Evolutionary conservation across 202 grass and related monocot genomes (phyloP).

Genomic region (Tripidium arundinaceum): DNA sequence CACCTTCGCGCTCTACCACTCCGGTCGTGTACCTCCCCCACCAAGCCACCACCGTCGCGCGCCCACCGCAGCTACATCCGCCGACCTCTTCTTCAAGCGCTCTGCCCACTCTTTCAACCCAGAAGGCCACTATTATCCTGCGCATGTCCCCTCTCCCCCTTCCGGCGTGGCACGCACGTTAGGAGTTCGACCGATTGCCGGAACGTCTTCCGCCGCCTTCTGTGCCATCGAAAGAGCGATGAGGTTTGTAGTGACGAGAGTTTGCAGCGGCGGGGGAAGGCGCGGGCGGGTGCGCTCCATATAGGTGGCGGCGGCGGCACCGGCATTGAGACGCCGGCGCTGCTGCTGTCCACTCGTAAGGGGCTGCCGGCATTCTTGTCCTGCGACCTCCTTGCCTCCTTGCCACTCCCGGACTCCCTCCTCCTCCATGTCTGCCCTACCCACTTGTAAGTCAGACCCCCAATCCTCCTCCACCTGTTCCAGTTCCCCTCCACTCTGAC

Average conservation of each 20-base stretch:
- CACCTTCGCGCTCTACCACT: neutral
- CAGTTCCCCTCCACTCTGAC: neutral
- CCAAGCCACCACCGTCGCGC: neutral
- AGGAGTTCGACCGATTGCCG: slow-evolving; percentile 16
- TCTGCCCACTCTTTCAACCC: neutral
- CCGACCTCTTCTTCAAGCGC: neutral
- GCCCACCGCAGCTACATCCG: neutral
- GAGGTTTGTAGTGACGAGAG: slow-evolving; percentile 63
- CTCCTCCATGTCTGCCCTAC: slow-evolving; percentile 78
- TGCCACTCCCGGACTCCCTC: slow-evolving; percentile 71
- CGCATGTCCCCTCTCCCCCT: neutral
- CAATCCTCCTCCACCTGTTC: neutral
- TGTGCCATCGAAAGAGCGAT: slow-evolving; percentile 14
- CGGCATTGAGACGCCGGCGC: slow-evolving; percentile 64
- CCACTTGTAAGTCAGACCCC: slow-evolving; percentile 94
- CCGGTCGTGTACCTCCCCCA: neutral
- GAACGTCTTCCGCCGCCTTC: neutral
- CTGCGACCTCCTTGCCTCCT: slow-evolving; percentile 55
- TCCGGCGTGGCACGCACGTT: neutral
- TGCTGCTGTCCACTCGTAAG: slow-evolving; percentile 69
- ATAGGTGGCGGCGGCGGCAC: slow-evolving; percentile 29
- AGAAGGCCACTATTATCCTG: neutral
- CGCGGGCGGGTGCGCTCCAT: slow-evolving; percentile 59
- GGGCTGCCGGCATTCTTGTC: slow-evolving; percentile 75
- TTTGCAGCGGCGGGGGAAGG: slow-evolving; percentile 54